phyloP scores from a whole-genome alignment of 805 yeast species.

The Hanseniaspora valbyensis region DNA sequence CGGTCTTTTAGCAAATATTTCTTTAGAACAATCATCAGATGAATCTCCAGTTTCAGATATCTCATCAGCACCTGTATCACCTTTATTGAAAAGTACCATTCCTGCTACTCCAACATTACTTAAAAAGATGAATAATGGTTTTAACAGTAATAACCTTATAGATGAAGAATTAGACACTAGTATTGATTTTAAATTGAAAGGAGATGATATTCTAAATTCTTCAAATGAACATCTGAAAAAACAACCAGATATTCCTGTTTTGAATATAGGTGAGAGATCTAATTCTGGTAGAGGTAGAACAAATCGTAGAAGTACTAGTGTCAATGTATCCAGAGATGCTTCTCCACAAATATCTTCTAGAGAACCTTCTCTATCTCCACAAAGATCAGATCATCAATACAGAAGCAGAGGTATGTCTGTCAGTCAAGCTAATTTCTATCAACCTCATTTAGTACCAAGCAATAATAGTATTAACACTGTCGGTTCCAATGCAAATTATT shows the following conservation, averaged over 20 bases:
- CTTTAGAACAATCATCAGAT: background rate
- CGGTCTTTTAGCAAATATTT: background rate
- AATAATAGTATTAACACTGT: background rate
- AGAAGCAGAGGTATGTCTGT: conserved; percentile 21
- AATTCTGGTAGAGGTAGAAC: conserved; percentile 8
- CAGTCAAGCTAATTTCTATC: conserved; percentile 14
- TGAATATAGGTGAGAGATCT: background rate
- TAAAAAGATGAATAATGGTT: background rate
- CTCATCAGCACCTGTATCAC: background rate
- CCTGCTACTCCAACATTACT: background rate
- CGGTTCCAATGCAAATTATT: conserved; percentile 15
- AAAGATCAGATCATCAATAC: conserved; percentile 17
- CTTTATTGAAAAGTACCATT: background rate
- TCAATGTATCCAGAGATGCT: background rate
- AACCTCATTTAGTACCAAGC: conserved; percentile 16
- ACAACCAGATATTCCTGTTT: background rate
- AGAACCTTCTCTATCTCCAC: conserved; percentile 11
- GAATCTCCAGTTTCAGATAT: background rate
- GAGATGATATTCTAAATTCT: background rate
- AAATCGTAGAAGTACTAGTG: background rate
- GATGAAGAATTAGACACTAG: conserved; percentile 1
- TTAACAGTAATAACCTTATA: background rate
- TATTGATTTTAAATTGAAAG: background rate
- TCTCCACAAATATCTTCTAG: conserved; percentile 7
- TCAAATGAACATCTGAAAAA: background rate